Evolutionary conservation across 129 eudicot genomes (phyloP).

Genomic region (Pseudognaphalium luteoalbum): DNA sequence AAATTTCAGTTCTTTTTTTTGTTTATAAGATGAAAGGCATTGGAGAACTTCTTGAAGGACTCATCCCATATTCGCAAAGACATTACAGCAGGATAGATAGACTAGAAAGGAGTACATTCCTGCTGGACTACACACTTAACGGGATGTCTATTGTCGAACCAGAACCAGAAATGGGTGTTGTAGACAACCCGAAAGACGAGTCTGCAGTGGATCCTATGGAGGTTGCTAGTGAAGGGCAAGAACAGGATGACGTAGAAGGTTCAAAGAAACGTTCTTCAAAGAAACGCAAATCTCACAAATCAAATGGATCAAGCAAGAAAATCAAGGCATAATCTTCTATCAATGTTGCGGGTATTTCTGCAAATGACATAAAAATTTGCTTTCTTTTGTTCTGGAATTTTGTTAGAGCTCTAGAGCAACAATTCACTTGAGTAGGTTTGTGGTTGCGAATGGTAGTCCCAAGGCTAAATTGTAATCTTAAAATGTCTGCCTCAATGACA

Average conservation of each 20-base stretch:
- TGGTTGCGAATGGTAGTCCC: not conserved
- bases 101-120: constrained; percentile 69
- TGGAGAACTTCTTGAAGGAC: constrained; percentile 89
- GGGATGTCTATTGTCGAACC: constrained; percentile 90
- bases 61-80: constrained; percentile 81
- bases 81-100: constrained; percentile 85
- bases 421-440: not conserved
- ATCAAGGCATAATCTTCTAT: constrained; percentile 32
- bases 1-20: not conserved
- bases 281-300: constrained; percentile 48
- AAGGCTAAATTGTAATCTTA: not conserved
- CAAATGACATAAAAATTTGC: constrained; percentile 6
- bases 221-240: constrained; percentile 26
- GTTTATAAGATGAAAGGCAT: constrained; percentile 65
- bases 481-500: not conserved
- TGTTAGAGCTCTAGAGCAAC: constrained; percentile 24
- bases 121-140: constrained; percentile 73
- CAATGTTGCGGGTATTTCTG: constrained; percentile 2
- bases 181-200: constrained; percentile 26
- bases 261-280: constrained; percentile 30
- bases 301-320: constrained; percentile 42
- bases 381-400: constrained; percentile 32
- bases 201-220: constrained; percentile 24
- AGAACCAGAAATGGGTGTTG: constrained; percentile 59
- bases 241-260: constrained; percentile 16